Evolutionary conservation across 176 grass and related monocot species (phyloP).

Genomic region (Triticum urartu): DNA sequence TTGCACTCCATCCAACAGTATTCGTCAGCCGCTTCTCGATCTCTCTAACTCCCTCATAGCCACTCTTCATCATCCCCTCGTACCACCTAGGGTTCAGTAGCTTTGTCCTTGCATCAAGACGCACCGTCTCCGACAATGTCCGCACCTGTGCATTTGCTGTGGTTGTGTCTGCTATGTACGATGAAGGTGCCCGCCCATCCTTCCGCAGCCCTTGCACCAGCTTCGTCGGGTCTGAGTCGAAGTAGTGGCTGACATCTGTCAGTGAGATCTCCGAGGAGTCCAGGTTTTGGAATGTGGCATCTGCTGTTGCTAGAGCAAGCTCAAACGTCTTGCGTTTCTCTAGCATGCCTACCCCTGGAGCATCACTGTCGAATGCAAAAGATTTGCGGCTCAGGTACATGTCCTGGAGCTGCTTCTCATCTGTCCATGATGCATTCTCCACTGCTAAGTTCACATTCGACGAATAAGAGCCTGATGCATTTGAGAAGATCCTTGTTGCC

Average conservation of each 20-base stretch:
- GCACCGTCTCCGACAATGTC: constrained; percentile 81
- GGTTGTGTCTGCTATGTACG: constrained; percentile 93
- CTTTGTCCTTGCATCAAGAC: constrained; percentile 91
- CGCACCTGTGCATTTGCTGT: constrained; percentile 97
- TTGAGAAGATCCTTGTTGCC: constrained; percentile 95
- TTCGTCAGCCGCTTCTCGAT: constrained; percentile 98
- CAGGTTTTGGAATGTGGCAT: constrained; percentile 97
- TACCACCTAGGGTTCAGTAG: constrained; percentile 99
- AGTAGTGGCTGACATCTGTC: constrained; percentile 99
- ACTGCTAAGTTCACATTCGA: constrained; percentile 96
- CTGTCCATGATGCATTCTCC: constrained; percentile 96
- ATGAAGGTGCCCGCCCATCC: constrained; percentile 77
- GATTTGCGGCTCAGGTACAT: constrained; percentile 99
- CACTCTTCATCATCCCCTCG: constrained; percentile 97
- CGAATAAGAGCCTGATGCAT: constrained; percentile 95
- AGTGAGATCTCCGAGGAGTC: constrained; percentile 98
- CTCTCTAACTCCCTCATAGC: constrained; percentile 88
- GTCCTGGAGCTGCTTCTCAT: constrained; percentile 97
- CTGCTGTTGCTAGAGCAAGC: constrained; percentile 83
- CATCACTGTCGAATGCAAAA: constrained; percentile 88
- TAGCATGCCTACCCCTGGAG: constrained; percentile 83
- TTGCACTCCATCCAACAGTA: constrained; percentile 97
- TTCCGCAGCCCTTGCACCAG: constrained; percentile 84
- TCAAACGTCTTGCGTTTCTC: constrained; percentile 92
- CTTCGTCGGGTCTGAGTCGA: constrained; percentile 95